phyloP scores from a whole-genome alignment of 768 basidiomycete genomes.

The Lactifluus rugatus region DNA sequence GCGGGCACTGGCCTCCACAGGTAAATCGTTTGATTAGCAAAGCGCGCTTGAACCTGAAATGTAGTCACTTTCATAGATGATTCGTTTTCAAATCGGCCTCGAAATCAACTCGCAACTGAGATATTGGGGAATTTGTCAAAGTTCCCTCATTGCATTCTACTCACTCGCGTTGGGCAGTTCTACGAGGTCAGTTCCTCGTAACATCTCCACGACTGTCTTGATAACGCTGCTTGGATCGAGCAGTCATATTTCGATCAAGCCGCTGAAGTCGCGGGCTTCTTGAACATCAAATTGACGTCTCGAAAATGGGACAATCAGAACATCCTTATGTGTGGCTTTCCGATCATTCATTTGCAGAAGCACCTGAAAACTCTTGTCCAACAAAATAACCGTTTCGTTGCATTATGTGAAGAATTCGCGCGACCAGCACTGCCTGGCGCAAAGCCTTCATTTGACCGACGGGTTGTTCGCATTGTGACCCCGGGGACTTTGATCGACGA shows the following conservation, averaged over 20 bases:
- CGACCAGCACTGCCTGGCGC: slow-evolving; percentile 35
- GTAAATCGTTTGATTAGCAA: not conserved
- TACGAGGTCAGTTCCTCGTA: slow-evolving; percentile 59
- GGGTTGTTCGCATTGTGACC: slow-evolving; percentile 80
- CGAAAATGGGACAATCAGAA: slow-evolving; percentile 61
- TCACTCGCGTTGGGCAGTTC: slow-evolving; percentile 91
- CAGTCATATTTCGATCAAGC: slow-evolving; percentile 96
- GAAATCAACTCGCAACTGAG: slow-evolving; percentile 53
- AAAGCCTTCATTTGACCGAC: slow-evolving; percentile 61
- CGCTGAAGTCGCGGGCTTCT: slow-evolving; percentile 56
- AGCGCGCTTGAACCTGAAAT: not conserved
- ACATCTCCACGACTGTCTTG: not conserved
- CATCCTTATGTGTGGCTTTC: slow-evolving; percentile 87
- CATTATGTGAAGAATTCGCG: slow-evolving; percentile 89
- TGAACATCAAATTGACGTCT: slow-evolving; percentile 77
- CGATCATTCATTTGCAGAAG: slow-evolving; percentile 73
- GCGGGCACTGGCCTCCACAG: not conserved
- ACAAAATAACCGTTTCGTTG: slow-evolving; percentile 74
- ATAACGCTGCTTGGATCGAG: not conserved
- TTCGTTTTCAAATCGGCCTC: slow-evolving; percentile 3
- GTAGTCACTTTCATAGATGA: not conserved
- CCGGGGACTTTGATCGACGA: slow-evolving; percentile 94
- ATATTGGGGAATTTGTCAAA: slow-evolving; percentile 60
- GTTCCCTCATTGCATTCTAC: slow-evolving; percentile 82
- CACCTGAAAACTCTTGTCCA: slow-evolving; percentile 81